Percentiles rank a stretch among this genome's conserved stretches.
Evolutionary conservation across 2,329 filamentous ascomycete species (phyloP).

Genomic region (Anthostomella pinea): DNA sequence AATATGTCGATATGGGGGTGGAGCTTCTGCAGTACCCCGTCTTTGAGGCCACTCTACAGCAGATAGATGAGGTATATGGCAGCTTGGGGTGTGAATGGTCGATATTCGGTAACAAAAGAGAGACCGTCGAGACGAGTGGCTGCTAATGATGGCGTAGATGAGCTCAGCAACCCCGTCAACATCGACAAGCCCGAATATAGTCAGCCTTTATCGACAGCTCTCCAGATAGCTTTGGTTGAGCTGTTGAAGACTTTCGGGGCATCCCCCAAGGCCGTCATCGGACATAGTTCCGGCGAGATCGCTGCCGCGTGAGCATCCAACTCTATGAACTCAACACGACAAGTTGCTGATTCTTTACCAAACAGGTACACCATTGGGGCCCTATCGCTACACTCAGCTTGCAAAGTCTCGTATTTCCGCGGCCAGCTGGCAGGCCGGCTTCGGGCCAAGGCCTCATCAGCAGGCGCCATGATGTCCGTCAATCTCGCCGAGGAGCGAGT

Average conservation of each 20-base stretch:
- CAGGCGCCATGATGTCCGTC: constrained; percentile 31
- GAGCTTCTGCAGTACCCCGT: constrained; percentile 26
- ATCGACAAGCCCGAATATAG: constrained; percentile 29
- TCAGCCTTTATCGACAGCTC: constrained; percentile 31
- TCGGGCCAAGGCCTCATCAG: constrained; percentile 7
- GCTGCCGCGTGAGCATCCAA: constrained; percentile 31
- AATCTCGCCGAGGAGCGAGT: constrained; percentile 25
- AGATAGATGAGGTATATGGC: constrained; percentile 15
- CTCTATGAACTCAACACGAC: neutral
- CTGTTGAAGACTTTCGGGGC: constrained; percentile 29
- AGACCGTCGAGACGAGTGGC: neutral
- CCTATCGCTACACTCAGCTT: constrained; percentile 27
- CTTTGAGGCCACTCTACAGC: constrained; percentile 17
- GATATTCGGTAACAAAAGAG: constrained; percentile 20
- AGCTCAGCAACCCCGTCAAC: constrained; percentile 15
- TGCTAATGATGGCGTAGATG: constrained; percentile 16
- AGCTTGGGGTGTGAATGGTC: constrained; percentile 27
- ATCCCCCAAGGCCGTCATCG: constrained; percentile 26
- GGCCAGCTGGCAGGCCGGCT: constrained; percentile 32
- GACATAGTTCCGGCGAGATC: constrained; percentile 38
- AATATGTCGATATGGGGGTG: constrained; percentile 25
- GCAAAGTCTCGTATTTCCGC: constrained; percentile 33
- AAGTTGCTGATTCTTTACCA: neutral
- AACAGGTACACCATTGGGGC: constrained; percentile 24
- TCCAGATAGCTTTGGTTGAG: constrained; percentile 36